Base-by-base conservation (phyloP, 352 stramenopile species). In the Pythium chondricola region DNA sequence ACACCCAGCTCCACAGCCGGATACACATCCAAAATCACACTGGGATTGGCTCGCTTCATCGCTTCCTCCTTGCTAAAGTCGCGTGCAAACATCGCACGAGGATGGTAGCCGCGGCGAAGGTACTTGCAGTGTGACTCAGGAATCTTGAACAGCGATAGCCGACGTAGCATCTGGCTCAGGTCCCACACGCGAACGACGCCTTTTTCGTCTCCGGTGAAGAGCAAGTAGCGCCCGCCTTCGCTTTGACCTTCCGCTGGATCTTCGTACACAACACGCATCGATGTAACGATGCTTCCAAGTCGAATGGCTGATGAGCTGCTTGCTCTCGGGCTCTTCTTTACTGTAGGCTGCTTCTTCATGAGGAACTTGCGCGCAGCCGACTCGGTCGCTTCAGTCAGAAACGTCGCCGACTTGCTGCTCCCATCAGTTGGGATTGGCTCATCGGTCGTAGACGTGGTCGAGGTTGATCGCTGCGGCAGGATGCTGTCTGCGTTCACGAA, bases 91-190 rank as follows among this genome's bases (percentile, higher is more conserved):
- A 70, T 82, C 2, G 67, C 63, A 17, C 73, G 74, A 0, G 73
- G 71, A 24, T 89, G 72, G 40, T 87, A 87, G 3, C 78, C 74
- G 10, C 73, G 70, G 0, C 71, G 56, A 11, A 83, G 43, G 32
- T 75, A 74, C 36, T 85, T 85, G 45, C 72, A 77, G 22, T 78
- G 79, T 11, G 69, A 67, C 37, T 84, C 69, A 0, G 74, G 71
- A 39, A 87, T 85, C 36, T 81, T 78, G 2, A 67, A 63, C 5
- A 89, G 35, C 3, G 64, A 48, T 0, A 86, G 48, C 14, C 71
- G 65, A n/a, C 52, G 48, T 30, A 83, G 69, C 69, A 85, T 83
- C 3, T 42, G 20, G 6, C 48, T 61, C 1, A 83, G 62, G 24
- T 80, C 66, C 73, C 74, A 87, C 21, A 85, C 43, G 0, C 71